Evolutionary conservation across 2,329 filamentous ascomycete species (phyloP).

Genomic region (Penicillium hesseltinei): DNA sequence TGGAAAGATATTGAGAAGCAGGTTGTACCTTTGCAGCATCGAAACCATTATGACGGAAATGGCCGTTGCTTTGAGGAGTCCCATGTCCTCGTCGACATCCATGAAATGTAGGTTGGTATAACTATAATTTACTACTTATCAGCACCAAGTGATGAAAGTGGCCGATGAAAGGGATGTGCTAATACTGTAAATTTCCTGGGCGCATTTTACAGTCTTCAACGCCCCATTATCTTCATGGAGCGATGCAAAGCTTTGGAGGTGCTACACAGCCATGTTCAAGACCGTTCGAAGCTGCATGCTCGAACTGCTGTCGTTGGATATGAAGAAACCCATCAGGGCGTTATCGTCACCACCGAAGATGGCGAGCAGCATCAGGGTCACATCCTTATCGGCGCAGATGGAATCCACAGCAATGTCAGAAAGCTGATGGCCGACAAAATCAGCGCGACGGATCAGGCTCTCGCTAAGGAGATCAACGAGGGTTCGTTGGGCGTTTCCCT

Average conservation of each 20-base stretch:
- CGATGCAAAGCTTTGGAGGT: conserved; percentile 17
- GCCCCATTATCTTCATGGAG: conserved; percentile 21
- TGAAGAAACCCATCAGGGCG: conserved; percentile 16
- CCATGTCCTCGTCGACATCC: conserved; percentile 1
- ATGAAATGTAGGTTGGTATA: conserved; percentile 7
- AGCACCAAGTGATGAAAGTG: not conserved
- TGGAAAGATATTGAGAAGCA: conserved; percentile 12
- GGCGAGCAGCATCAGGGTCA: conserved; percentile 33
- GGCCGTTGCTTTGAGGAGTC: conserved; percentile 11
- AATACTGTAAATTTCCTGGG: not conserved
- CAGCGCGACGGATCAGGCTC: not conserved
- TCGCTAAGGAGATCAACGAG: conserved; percentile 5
- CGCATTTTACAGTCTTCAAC: conserved; percentile 1
- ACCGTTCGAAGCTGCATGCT: conserved; percentile 10
- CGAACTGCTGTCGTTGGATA: conserved; percentile 9
- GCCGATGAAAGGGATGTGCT: not conserved
- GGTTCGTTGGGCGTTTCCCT: not conserved
- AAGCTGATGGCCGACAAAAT: conserved; percentile 28
- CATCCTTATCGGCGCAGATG: conserved; percentile 43
- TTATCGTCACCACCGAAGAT: conserved; percentile 33
- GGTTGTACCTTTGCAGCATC: conserved; percentile 3
- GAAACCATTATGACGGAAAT: conserved; percentile 10
- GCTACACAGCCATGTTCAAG: conserved; percentile 18
- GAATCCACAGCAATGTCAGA: conserved; percentile 39
- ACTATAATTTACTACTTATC: too few species aligned